These are phyloP conservation scores for Sambucus nigra DNA, from an alignment of 129 eudicot genomes.

Conservation along the genomic window DNA sequence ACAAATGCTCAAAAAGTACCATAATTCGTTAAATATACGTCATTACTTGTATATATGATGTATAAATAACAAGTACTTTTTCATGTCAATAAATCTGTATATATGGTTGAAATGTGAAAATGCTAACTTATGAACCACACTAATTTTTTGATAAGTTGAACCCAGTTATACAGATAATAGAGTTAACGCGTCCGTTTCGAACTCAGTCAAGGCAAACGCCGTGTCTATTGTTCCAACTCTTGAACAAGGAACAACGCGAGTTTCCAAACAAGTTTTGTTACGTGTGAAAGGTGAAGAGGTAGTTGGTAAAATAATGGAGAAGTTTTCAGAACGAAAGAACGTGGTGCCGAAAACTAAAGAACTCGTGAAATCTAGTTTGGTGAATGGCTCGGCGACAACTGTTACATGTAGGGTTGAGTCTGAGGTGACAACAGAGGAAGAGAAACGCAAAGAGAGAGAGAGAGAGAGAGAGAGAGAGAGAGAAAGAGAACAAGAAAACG, in stretches of 20 bases:
- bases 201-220: conserved; percentile 21
- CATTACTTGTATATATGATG: no score
- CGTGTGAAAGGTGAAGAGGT: conserved; percentile 1
- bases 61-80: no score
- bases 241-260: conserved; percentile 24
- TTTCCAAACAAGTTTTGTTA: conserved; percentile 6
- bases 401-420: conserved; percentile 9
- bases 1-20: no score
- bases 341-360: conserved; percentile 18
- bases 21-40: no score
- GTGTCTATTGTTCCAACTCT: conserved; percentile 10
- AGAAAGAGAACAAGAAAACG: conserved; percentile 28
- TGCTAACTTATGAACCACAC: no score
- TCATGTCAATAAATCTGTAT: no score
- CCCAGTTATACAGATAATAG: conserved; percentile 31
- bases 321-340: conserved; percentile 23
- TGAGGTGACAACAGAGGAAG: conserved; percentile 9
- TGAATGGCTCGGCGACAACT: conserved; percentile 17
- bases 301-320: conserved; percentile 16
- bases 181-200: conserved; percentile 20
- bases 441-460: no score
- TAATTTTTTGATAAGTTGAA: no score
- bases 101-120: no score
- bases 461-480: conserved; percentile 28
- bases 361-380: no score